These are phyloP conservation scores for Bacidia rubella DNA, from an alignment of 495 filamentous ascomycete species.

Conservation along the genomic window DNA sequence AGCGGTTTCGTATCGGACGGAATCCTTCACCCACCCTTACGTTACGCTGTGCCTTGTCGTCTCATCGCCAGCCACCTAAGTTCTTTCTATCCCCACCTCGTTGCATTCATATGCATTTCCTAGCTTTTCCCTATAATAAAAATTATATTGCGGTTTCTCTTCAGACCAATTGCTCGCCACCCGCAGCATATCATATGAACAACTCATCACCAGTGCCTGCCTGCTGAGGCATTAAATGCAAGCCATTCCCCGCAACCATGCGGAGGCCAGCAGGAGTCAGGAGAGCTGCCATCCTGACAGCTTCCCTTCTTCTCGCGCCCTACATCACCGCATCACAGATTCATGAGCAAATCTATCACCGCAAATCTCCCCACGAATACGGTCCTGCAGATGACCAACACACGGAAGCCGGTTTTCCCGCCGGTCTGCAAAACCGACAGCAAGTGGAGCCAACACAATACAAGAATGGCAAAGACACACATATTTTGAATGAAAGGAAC, in stretches of 20 bases:
- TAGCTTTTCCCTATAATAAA: too few species aligned
- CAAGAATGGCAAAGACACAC: slow-evolving; percentile 28
- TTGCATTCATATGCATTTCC: too few species aligned
- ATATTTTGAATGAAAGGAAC: slow-evolving; percentile 32
- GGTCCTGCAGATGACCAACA: slow-evolving; percentile 21
- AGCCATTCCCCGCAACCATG: slow-evolving; percentile 9
- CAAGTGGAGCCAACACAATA: slow-evolving; percentile 17
- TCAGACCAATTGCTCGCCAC: background rate
- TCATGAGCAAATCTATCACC: slow-evolving; percentile 35
- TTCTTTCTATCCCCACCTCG: too few species aligned
- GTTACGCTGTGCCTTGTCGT: background rate
- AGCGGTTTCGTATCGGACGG: background rate
- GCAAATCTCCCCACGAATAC: slow-evolving; percentile 21
- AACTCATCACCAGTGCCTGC: slow-evolving; percentile 1
- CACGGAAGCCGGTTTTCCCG: slow-evolving; percentile 12
- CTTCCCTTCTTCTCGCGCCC: slow-evolving; percentile 39
- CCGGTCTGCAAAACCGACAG: slow-evolving; percentile 15
- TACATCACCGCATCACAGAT: slow-evolving; percentile 41
- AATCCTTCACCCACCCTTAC: background rate
- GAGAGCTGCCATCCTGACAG: slow-evolving; percentile 30
- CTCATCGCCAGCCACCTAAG: background rate
- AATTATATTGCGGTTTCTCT: too few species aligned
- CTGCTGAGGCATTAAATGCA: slow-evolving; percentile 1
- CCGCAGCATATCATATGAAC: background rate
- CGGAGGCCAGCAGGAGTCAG: slow-evolving; percentile 25